Evolutionary conservation across 2,329 filamentous ascomycete species (phyloP).

Genomic region (Trichoderma citrinoviride): DNA sequence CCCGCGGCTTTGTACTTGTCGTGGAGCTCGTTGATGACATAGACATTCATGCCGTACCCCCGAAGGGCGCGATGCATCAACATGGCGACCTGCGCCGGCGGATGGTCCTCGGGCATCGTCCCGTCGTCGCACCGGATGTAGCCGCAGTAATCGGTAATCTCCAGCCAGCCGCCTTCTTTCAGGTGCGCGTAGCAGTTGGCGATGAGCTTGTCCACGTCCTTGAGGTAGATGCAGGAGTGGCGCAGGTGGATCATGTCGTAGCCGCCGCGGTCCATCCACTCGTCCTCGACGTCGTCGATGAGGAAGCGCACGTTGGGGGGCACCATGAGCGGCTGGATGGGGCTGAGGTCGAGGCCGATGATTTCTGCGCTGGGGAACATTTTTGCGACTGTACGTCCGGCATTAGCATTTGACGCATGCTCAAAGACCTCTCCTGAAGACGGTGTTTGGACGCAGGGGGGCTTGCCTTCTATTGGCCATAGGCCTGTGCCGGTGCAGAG

Average conservation of each 20-base stretch:
- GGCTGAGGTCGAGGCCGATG: slow-evolving; percentile 40
- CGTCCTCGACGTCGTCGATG: slow-evolving; percentile 37
- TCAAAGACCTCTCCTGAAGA: too few species aligned
- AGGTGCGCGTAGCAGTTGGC: slow-evolving; percentile 30
- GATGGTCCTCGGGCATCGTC: slow-evolving; percentile 28
- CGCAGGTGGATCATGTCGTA: slow-evolving; percentile 36
- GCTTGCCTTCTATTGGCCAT: slow-evolving; percentile 44
- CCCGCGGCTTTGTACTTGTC: slow-evolving; percentile 24
- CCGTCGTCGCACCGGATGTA: slow-evolving; percentile 38
- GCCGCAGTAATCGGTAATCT: slow-evolving; percentile 41
- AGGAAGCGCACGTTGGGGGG: slow-evolving; percentile 42
- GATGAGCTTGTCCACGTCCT: slow-evolving; percentile 24
- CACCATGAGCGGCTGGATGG: slow-evolving; percentile 42
- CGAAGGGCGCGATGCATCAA: slow-evolving; percentile 21
- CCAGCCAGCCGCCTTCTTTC: slow-evolving; percentile 45
- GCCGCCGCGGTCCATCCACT: slow-evolving; percentile 31
- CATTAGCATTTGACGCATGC: background rate
- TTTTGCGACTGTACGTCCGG: slow-evolving; percentile 31
- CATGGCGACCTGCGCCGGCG: slow-evolving; percentile 21
- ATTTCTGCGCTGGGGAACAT: slow-evolving; percentile 38
- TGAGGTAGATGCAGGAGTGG: slow-evolving; percentile 26
- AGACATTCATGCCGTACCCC: slow-evolving; percentile 25
- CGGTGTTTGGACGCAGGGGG: background rate
- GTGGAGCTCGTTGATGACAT: slow-evolving; percentile 23
- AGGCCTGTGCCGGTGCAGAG: slow-evolving; percentile 36